Conservation (phyloP, 441 rosid genomes). For the Daphne laureola region DNA sequence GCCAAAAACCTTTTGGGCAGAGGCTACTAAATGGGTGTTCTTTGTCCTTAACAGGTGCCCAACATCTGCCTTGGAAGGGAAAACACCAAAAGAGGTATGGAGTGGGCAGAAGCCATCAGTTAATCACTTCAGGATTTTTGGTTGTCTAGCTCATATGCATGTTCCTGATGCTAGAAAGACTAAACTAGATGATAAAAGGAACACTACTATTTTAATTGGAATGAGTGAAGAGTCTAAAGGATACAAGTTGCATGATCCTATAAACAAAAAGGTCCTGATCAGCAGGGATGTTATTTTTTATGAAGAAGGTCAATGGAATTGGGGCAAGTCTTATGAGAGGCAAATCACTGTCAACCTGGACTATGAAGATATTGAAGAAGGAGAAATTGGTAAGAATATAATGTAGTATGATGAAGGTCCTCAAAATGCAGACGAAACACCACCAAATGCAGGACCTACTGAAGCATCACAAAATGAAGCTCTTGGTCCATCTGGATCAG, state of each 20-base stretch:
- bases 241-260: slow-evolving; percentile 1
- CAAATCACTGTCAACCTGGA: not conserved
- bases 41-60: slow-evolving; percentile 3
- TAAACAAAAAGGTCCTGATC: too few relatives aligned
- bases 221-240: slow-evolving; percentile 4
- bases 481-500: too few relatives aligned
- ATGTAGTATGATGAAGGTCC: not conserved
- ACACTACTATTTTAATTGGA: not conserved
- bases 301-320: slow-evolving; percentile 4
- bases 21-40: not conserved
- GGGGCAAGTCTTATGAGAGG: not conserved
- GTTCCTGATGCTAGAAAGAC: slow-evolving; percentile 1
- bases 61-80: not conserved
- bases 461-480: too few relatives aligned
- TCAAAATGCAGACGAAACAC: too few relatives aligned
- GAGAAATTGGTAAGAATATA: too few relatives aligned
- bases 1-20: not conserved
- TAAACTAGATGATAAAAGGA: slow-evolving; percentile 4
- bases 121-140: too few relatives aligned
- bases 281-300: too few relatives aligned
- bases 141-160: not conserved
- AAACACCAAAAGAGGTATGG: too few relatives aligned
- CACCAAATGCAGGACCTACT: too few relatives aligned
- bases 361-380: not conserved
- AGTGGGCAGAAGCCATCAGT: too few relatives aligned